Evolutionary conservation across 495 filamentous ascomycete genomes (phyloP).

Genomic region (Xylaria curta): DNA sequence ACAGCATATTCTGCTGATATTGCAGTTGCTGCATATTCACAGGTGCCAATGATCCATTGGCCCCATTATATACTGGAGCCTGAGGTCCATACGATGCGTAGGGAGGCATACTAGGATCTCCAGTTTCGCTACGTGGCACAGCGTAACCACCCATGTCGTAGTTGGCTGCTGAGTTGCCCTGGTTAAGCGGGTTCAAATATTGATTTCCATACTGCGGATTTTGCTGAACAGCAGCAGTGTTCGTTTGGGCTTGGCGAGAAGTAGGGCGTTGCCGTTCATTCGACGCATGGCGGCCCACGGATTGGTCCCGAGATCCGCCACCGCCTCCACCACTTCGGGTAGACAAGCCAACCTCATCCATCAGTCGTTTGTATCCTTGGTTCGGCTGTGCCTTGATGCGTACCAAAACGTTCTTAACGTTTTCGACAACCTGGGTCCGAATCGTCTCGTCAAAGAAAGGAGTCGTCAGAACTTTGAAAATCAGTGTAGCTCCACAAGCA

Average conservation of each 20-base stretch:
- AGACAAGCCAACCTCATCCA: slow-evolving; percentile 94
- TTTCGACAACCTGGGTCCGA: slow-evolving; percentile 85
- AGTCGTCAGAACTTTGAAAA: slow-evolving; percentile 97
- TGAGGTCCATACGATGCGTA: slow-evolving; percentile 59
- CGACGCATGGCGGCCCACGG: slow-evolving; percentile 38
- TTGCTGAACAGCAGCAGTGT: slow-evolving; percentile 49
- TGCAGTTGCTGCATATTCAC: slow-evolving; percentile 59
- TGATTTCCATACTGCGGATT: slow-evolving; percentile 49
- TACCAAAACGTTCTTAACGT: slow-evolving; percentile 85
- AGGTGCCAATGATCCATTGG: slow-evolving; percentile 55
- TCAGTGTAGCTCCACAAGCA: slow-evolving; percentile 89
- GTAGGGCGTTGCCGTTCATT: slow-evolving; percentile 60
- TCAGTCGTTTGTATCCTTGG: slow-evolving; percentile 96
- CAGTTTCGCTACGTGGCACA: slow-evolving; percentile 62
- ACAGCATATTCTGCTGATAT: slow-evolving; percentile 64
- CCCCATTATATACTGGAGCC: slow-evolving; percentile 57
- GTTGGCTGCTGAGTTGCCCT: slow-evolving; percentile 36
- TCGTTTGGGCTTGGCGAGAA: slow-evolving; percentile 58
- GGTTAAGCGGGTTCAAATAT: slow-evolving; percentile 53
- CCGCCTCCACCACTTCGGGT: slow-evolving; percentile 54
- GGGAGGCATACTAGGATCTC: slow-evolving; percentile 60
- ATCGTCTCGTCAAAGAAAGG: slow-evolving; percentile 96
- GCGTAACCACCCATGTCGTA: slow-evolving; percentile 57
- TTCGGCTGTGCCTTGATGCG: slow-evolving; percentile 90
- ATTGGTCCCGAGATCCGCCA: slow-evolving; percentile 51